Evolutionary conservation across 768 basidiomycete genomes (phyloP).

Genomic region (Tricholoma saponaceum): DNA sequence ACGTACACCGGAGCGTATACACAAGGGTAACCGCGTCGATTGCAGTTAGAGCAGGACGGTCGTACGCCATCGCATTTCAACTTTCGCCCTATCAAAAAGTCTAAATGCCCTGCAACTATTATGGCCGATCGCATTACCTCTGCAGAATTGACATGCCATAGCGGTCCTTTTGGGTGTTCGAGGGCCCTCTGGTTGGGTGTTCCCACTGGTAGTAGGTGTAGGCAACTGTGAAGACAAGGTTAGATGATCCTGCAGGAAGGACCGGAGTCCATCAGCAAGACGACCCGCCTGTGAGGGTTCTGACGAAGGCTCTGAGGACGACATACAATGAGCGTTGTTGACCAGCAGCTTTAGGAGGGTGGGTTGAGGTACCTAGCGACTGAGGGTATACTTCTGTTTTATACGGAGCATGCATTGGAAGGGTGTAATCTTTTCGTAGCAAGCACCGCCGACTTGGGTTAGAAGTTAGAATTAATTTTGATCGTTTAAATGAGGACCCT

Average conservation of each 20-base stretch:
- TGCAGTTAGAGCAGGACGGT: constrained; percentile 65
- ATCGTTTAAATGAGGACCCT: not conserved
- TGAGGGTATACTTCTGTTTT: not conserved
- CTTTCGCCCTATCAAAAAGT: constrained; percentile 53
- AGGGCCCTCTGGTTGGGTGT: constrained; percentile 9
- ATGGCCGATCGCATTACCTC: constrained; percentile 37
- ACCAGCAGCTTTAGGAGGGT: not conserved
- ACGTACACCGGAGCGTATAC: constrained; percentile 65
- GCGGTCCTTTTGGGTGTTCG: constrained; percentile 43
- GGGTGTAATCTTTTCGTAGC: not conserved
- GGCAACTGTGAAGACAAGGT: constrained; percentile 1
- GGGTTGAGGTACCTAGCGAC: not conserved
- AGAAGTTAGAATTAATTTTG: not conserved
- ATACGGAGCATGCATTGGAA: not conserved
- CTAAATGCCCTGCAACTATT: not conserved
- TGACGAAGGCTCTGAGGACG: constrained; percentile 6
- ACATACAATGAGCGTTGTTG: constrained; percentile 8
- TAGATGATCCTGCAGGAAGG: not conserved
- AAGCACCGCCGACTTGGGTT: not conserved
- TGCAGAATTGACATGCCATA: constrained; percentile 75
- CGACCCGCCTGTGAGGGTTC: constrained; percentile 5
- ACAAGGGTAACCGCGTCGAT: constrained; percentile 55
- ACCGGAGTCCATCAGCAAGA: not conserved
- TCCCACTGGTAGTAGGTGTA: not conserved
- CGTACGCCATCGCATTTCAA: constrained; percentile 67